Evolutionary conservation across 2,329 filamentous ascomycete species (phyloP), one percentile per base, ranked within the genome.

Genomic region (Dactylonectria estremocensis): DNA sequence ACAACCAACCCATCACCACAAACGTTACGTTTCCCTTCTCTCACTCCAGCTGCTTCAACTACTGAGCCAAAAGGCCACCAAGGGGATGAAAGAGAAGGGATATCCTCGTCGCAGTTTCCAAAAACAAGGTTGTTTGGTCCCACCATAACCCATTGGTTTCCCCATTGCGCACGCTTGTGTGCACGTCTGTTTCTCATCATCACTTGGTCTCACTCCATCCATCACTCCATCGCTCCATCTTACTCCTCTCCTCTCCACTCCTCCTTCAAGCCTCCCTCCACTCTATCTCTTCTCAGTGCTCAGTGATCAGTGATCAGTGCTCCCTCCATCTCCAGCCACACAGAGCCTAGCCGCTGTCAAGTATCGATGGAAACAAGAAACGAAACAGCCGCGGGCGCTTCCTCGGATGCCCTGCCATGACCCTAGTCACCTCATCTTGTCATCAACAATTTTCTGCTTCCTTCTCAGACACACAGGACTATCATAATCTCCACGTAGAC

Each of bases 371-470:
- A 73, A 75, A 73, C 73, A 72, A 69, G 66, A 75, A 75, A 75
- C 73, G 73, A 75, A 75, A 75, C 73, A 75, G 73, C 59, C 73
- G 73, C 73, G 58, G 67, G 73, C 73, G 73, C 73, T 73, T 75
- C 73, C 65, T 59, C 50, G 22, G 54, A 58, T 67, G 49, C 68
- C 66, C 71, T 66, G 66, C 46, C 49, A 58, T 56, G 31, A 74
- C 64, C 73, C 70, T 56, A 60, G 70, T 64, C 64, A 3, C 65
- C 31, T 70, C 60, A 58, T 53, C 28, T 46, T 45, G 37, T 35
- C 31, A 4, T 53, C 28, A 53, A 35, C 28, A 53, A 8, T n/a
- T 35, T 53, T 53, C 50, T 10, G 10, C 18, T 22, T 10, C n/a
- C n/a, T 35, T 20, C 4, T 7, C 11, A 11, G n/a, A 35, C 28